These are phyloP conservation scores for Pseudogymnoascus verrucosus DNA, from an alignment of 2,329 filamentous ascomycete genomes.

Conservation along the genomic window DNA sequence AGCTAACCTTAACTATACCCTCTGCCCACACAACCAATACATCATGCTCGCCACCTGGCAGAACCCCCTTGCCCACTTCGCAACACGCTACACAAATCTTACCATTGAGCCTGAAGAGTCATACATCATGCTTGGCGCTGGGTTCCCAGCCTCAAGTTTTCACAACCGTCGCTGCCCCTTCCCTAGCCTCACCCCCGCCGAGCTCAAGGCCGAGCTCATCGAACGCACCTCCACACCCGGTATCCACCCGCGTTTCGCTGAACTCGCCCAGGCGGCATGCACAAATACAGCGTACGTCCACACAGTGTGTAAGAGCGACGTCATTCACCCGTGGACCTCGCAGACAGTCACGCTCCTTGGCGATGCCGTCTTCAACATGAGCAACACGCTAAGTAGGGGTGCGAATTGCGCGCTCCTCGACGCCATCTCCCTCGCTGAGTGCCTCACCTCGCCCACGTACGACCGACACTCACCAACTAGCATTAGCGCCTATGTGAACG, in stretches of 20 bases:
- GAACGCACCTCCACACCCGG: constrained; percentile 12
- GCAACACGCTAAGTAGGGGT: constrained; percentile 23
- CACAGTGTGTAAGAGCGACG: constrained; percentile 18
- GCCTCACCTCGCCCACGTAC: constrained; percentile 11
- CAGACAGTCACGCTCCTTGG: constrained; percentile 19
- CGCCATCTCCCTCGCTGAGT: constrained; percentile 20
- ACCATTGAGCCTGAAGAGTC: constrained; percentile 22
- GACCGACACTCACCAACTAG: constrained; percentile 10
- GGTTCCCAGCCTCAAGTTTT: constrained; percentile 17
- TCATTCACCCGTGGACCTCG: constrained; percentile 20
- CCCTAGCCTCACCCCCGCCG: constrained; percentile 15
- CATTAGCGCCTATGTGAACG: constrained; percentile 14
- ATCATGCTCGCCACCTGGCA: constrained; percentile 23
- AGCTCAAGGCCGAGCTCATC: constrained; percentile 21
- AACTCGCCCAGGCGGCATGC: constrained; percentile 17
- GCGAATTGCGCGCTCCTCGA: constrained; percentile 25
- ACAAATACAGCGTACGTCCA: constrained; percentile 20
- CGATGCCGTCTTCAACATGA: constrained; percentile 14
- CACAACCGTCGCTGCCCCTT: constrained; percentile 18
- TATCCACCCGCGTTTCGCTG: constrained; percentile 18
- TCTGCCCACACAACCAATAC: constrained; percentile 22
- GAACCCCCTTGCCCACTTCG: constrained; percentile 19
- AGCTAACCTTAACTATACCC: constrained; percentile 13
- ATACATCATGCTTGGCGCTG: constrained; percentile 25
- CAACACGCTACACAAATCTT: constrained; percentile 17